These are phyloP conservation scores for Chlorella variabilis DNA, from an alignment of 163 green algal genomes.

Conservation along the genomic window DNA sequence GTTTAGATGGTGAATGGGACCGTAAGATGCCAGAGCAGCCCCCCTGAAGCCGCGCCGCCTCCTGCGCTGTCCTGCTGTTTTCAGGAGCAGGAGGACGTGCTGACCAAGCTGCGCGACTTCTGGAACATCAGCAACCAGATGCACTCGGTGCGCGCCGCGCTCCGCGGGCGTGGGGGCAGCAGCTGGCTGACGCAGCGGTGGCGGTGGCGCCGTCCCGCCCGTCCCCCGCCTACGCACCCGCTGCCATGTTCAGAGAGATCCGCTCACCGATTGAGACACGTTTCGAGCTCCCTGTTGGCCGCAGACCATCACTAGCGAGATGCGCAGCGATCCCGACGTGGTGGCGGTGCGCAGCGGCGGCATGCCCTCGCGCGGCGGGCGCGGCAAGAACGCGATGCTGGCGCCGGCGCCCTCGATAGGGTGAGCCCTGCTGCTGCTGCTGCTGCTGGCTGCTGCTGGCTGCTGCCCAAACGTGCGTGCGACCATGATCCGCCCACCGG, in stretches of 20 bases:
- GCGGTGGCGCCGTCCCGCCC: too few species aligned
- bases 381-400: not conserved
- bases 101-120: slow-evolving; percentile 43
- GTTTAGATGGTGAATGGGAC: too few species aligned
- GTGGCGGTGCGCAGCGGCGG: slow-evolving; percentile 23
- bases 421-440: not conserved
- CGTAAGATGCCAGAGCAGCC: too few species aligned
- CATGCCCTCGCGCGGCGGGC: not conserved
- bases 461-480: too few species aligned
- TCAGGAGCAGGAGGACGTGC: slow-evolving; percentile 46
- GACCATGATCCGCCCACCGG: too few species aligned
- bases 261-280: not conserved
- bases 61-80: not conserved
- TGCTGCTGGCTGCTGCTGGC: not conserved
- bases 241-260: too few species aligned
- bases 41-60: too few species aligned
- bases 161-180: not conserved
- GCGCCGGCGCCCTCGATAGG: slow-evolving; percentile 15
- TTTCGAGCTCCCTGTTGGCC: not conserved
- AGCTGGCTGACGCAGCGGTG: too few species aligned
- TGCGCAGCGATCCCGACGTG: slow-evolving; percentile 29
- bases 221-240: too few species aligned
- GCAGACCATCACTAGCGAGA: slow-evolving; percentile 25
- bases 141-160: slow-evolving; percentile 27
- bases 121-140: slow-evolving; percentile 43